phyloP scores from a whole-genome alignment of 1,284 basidiomycete species.

The Rhodotorula sp. region DNA sequence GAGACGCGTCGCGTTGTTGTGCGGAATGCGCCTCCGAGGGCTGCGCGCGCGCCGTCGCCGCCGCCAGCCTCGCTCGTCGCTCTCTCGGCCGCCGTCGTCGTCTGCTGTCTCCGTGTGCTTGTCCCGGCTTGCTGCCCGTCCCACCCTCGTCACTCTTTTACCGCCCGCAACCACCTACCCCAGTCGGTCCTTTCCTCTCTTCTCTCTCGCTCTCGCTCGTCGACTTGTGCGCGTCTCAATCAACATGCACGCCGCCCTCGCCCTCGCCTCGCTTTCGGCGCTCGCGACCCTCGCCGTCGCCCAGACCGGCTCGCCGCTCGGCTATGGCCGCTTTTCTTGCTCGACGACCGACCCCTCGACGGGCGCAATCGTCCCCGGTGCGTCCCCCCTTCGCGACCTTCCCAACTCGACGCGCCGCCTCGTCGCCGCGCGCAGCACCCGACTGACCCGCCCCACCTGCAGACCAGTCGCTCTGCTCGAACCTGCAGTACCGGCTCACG shows the following conservation, averaged over 20 bases:
- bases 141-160: slow-evolving; percentile 8
- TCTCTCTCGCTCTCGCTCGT: neutral
- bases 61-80: neutral
- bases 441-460: neutral
- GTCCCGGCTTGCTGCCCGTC: neutral
- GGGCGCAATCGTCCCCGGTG: slow-evolving; percentile 16
- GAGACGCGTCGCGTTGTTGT: neutral
- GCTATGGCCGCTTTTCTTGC: slow-evolving; percentile 34
- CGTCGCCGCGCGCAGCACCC: neutral
- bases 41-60: neutral
- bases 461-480: slow-evolving; percentile 13
- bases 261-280: neutral
- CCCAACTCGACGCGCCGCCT: neutral
- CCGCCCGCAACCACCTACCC: too few relatives aligned
- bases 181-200: neutral
- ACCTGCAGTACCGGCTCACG: slow-evolving; percentile 4
- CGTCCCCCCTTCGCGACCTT: neutral
- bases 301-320: slow-evolving; percentile 6
- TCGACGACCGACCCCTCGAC: slow-evolving; percentile 19
- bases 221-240: neutral
- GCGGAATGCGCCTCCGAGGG: neutral
- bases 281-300: slow-evolving; percentile 17
- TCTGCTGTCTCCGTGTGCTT: neutral
- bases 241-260: slow-evolving; percentile 11
- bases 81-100: neutral